These are phyloP conservation scores for Echium plantagineum DNA, from an alignment of 257 asterid species.

Conservation along the genomic window DNA sequence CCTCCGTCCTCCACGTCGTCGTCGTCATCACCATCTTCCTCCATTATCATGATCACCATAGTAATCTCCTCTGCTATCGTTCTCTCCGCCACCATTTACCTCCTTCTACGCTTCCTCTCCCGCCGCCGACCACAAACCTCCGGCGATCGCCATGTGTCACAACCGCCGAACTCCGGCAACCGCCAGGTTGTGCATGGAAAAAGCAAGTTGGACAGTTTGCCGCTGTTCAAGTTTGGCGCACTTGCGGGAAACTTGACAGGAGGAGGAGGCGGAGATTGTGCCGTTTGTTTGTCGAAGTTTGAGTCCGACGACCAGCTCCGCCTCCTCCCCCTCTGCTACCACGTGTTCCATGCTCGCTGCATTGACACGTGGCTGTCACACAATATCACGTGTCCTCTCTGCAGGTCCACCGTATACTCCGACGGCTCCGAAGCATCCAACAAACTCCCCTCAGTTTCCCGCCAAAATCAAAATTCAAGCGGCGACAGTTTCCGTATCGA, in stretches of 20 bases:
- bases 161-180: background rate
- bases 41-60: conserved; percentile 40
- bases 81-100: conserved; percentile 56
- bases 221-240: conserved; percentile 53
- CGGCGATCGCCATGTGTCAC: background rate
- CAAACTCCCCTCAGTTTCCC: conserved; percentile 19
- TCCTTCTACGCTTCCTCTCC: conserved; percentile 64
- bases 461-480: too few species aligned
- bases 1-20: conserved; percentile 12
- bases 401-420: conserved; percentile 63
- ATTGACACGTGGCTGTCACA: conserved; percentile 79
- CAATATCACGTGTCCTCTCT: conserved; percentile 77
- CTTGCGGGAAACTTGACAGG: conserved; percentile 34
- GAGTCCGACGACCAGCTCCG: conserved; percentile 65
- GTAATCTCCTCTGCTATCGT: conserved; percentile 60
- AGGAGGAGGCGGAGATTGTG: conserved; percentile 67
- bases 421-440: conserved; percentile 42
- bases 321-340: conserved; percentile 69
- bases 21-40: conserved; percentile 28
- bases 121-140: conserved; percentile 32
- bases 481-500: conserved; percentile 8
- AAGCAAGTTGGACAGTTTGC: conserved; percentile 40
- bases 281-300: conserved; percentile 74
- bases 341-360: conserved; percentile 80
- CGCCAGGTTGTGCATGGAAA: too few species aligned